Conservation (phyloP, 1,139 yeast genomes). For the Scheffersomyces titani region DNA sequence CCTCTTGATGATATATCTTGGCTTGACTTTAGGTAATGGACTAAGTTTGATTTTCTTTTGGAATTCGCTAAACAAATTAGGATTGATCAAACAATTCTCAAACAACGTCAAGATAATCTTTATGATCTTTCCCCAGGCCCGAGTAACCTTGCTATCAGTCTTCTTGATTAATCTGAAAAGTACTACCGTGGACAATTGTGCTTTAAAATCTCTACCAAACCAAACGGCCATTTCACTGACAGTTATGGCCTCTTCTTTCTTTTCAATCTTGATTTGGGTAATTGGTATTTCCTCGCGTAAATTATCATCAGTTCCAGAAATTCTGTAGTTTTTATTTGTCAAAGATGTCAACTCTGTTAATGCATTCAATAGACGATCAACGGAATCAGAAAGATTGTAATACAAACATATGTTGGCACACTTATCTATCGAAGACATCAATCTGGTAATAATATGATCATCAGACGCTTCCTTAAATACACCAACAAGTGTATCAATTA, state of each 20-base stretch:
- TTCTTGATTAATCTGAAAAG: slow-evolving; percentile 74
- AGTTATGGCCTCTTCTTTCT: slow-evolving; percentile 57
- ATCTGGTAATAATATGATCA: slow-evolving; percentile 83
- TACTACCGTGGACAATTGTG: slow-evolving; percentile 86
- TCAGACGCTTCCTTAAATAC: slow-evolving; percentile 89
- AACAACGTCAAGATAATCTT: slow-evolving; percentile 65
- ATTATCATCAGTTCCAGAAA: slow-evolving; percentile 22
- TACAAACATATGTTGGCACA: slow-evolving; percentile 74
- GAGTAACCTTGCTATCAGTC: slow-evolving; percentile 49
- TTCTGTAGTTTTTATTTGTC: slow-evolving; percentile 22
- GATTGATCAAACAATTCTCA: slow-evolving; percentile 70
- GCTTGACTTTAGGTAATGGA: slow-evolving; percentile 60
- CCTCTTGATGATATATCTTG: slow-evolving; percentile 65
- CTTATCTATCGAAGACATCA: slow-evolving; percentile 86
- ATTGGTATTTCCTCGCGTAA: slow-evolving; percentile 49
- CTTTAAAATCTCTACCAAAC: slow-evolving; percentile 89
- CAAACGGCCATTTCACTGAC: slow-evolving; percentile 81
- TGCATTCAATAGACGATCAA: slow-evolving; percentile 65
- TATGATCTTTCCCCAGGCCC: slow-evolving; percentile 63
- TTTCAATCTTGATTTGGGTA: slow-evolving; percentile 50
- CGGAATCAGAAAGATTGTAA: slow-evolving; percentile 55
- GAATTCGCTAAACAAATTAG: slow-evolving; percentile 65
- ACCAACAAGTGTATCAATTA: slow-evolving; percentile 68
- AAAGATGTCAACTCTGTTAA: slow-evolving; percentile 67
- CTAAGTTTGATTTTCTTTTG: slow-evolving; percentile 56